Conservation (phyloP, 257 asterid species). For the Parsonsia alboflavescens region DNA sequence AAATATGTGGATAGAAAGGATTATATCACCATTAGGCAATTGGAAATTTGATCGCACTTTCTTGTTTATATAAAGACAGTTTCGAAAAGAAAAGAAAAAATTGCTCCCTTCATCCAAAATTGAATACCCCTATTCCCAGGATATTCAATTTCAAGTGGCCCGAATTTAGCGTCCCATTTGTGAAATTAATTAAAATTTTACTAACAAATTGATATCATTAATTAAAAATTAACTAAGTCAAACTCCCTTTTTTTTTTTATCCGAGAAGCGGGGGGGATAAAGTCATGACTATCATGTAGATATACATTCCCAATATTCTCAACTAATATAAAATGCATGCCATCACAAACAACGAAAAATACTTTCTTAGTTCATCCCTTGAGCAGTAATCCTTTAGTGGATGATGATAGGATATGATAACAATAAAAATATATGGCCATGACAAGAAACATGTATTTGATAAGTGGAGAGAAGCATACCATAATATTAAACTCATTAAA, state of each 20-base stretch:
- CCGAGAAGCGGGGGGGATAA: too few relatives aligned
- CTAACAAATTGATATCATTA: too few relatives aligned
- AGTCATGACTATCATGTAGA: too few relatives aligned
- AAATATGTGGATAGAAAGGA: not conserved
- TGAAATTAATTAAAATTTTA: too few relatives aligned
- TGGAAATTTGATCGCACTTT: not conserved
- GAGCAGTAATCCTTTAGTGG: not conserved
- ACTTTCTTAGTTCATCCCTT: not conserved
- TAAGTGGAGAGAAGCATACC: conserved; percentile 41
- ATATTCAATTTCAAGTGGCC: too few relatives aligned
- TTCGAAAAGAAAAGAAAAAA: not conserved
- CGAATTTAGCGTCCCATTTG: too few relatives aligned
- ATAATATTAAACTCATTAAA: conserved; percentile 92
- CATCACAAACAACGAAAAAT: not conserved
- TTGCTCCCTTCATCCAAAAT: too few relatives aligned
- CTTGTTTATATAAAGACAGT: not conserved
- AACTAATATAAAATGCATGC: not conserved
- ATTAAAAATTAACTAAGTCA: too few relatives aligned
- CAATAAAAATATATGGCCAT: not conserved
- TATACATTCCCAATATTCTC: not conserved
- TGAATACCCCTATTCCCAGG: too few relatives aligned
- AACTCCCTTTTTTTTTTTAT: too few relatives aligned
- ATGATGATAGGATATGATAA: not conserved
- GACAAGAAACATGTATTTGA: conserved; percentile 1
- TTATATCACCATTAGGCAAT: not conserved